phyloP scores from a whole-genome alignment of 176 grass and related monocot species.

The Aechmea fasciata region DNA sequence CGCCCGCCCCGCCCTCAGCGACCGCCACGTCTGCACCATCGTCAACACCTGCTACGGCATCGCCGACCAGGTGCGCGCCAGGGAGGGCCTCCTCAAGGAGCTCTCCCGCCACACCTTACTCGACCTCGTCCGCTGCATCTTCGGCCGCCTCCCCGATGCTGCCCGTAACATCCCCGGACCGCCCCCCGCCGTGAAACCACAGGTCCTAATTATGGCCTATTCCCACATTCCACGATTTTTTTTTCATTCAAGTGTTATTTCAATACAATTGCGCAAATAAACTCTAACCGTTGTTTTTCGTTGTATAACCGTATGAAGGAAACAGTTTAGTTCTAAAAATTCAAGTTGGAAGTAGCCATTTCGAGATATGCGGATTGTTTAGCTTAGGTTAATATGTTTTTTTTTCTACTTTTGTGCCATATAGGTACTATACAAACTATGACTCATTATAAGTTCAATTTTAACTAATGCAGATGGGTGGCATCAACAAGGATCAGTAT shows the following conservation, averaged over 20 bases:
- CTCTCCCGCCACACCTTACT: conserved; percentile 78
- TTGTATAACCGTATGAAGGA: no score
- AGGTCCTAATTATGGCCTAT: conserved; percentile 35
- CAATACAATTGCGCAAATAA: no score
- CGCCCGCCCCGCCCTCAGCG: conserved; percentile 39
- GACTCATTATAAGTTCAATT: no score
- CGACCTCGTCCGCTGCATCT: conserved; percentile 57
- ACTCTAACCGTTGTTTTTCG: no score
- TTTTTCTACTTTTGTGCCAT: background rate
- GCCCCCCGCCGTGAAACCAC: conserved; percentile 28
- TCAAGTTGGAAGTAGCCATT: background rate
- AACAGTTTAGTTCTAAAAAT: no score
- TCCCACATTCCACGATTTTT: background rate
- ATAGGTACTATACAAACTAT: no score
- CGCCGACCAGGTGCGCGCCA: conserved; percentile 59
- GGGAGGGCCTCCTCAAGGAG: conserved; percentile 77
- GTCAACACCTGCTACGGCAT: conserved; percentile 92
- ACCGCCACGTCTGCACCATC: conserved; percentile 90
- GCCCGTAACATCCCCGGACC: conserved; percentile 11
- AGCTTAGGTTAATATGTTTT: background rate
- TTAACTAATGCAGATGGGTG: conserved; percentile 40
- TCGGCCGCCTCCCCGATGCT: conserved; percentile 44
- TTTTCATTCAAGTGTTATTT: no score
- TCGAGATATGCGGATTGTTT: background rate
- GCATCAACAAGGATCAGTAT: conserved; percentile 54